A percentile compares a stretch with the other conserved stretches of the same genome.
phyloP scores from a whole-genome alignment of 225 moss, liverwort and hornwort genomes.

The Marchantia polymorpha region DNA sequence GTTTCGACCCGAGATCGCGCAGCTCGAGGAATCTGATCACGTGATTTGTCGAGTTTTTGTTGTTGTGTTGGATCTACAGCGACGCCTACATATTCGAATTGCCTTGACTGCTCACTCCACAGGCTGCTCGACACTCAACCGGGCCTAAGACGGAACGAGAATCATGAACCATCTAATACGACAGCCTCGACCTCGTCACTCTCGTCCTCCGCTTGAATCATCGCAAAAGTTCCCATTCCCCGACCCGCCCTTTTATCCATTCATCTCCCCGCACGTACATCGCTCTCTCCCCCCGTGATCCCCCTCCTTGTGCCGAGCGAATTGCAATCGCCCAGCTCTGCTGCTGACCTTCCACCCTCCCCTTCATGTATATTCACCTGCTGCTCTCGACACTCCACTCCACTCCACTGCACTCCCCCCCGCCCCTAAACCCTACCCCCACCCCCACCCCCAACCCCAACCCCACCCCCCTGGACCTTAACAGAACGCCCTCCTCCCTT shows the following conservation, averaged over 20 bases:
- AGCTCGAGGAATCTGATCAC: conserved; percentile 10
- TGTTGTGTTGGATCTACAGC: not conserved
- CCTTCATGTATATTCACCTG: too few relatives aligned
- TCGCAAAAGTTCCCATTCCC: not conserved
- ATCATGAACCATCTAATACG: not conserved
- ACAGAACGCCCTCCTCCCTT: too few relatives aligned
- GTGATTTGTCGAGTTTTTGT: conserved; percentile 3
- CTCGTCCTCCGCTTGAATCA: not conserved
- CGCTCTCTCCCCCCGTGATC: not conserved
- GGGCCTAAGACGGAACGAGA: conserved; percentile 1
- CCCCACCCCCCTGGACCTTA: too few relatives aligned
- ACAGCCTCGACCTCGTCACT: conserved; percentile 1
- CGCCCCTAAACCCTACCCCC: too few relatives aligned
- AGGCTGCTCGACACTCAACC: conserved; percentile 11
- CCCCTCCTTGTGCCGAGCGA: too few relatives aligned
- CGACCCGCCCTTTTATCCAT: not conserved
- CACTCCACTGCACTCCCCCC: too few relatives aligned
- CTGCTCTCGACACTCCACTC: too few relatives aligned
- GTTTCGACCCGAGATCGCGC: conserved; percentile 1
- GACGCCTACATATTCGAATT: not conserved
- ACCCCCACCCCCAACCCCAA: too few relatives aligned
- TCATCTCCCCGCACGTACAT: not conserved
- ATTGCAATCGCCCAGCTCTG: too few relatives aligned
- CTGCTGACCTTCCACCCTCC: too few relatives aligned
- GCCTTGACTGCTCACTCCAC: not conserved